Base-by-base conservation (phyloP, 2,329 filamentous ascomycete genomes). In the Pseudogymnoascus sp. region DNA sequence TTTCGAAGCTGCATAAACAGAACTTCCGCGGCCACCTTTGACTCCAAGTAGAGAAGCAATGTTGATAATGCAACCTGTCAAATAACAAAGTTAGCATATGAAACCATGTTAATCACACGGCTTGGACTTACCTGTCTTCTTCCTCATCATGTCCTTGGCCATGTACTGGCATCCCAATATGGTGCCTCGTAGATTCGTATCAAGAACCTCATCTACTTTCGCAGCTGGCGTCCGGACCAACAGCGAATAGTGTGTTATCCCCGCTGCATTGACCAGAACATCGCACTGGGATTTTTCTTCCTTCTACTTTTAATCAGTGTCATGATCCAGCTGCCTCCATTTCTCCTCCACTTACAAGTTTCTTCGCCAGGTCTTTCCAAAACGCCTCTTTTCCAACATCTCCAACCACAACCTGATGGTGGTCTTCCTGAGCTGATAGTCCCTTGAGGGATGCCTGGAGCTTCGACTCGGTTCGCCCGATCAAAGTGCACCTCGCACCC, bases 231-330 rank as follows among this genome's bases (percentile, higher is more conserved):
- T 84, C 8, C 79, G 76, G 47, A 83, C 75, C n/a, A 94, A 79
- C 0, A 90, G 76, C 0, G 79, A 82, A 10, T 79, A 80, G 66
- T 91, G 85, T 0, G 86, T 79, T 21, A 92, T 78, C 8, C 91
- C 92, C 0, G 91, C 91, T 26, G 89, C 88, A 70, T 96, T 95
- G 65, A 96, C 81, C 1, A 96, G 81, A 31, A 93, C 77, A 68
- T 82, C 76, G 11, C 81, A 73, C 41, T 71, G 60, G 47, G 66
- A 64, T 65, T 68, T 29, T n/a, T 54, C 59, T 36, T 35, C 26
- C 2, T 39, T 59, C 57, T 54, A 54, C 2, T 17, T 54, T 21
- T 7, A 17, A 9, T 61, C 35, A 29, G 54, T 8, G 2, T 29
- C 11, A 5, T 39, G 60, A 5, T 17, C 31, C 11, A 59, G 33